Base-by-base conservation (phyloP, 208 protist genomes). In the Jaenimonas drosophilae region DNA sequence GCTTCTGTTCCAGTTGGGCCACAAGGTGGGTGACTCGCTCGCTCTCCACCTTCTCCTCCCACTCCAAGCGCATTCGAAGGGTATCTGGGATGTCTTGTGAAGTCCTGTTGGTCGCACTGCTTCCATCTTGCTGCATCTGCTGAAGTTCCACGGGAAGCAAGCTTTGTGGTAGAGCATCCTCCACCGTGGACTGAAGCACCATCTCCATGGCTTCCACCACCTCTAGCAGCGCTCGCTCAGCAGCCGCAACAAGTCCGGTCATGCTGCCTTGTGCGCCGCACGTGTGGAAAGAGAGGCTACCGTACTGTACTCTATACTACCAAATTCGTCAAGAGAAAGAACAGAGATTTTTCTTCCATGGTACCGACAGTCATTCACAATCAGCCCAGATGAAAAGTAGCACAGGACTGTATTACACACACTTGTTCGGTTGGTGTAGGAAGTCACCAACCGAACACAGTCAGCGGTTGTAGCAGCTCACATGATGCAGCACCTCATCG, bases 91-190 rank as follows among this genome's bases (percentile, higher is more conserved):
- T 33, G 29, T 48, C 41, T n/a, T n/a, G n/a, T n/a, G n/a, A n/a
- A n/a, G n/a, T n/a, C n/a, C n/a, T n/a, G 6, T 32, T 26, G 17
- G 4, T 33, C 6, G 6, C 33, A 37, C 12, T 28, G 30, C 29
- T 49, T 11, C 37, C 23, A 37, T 39, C 9, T 21, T 29, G 23
- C 36, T 7, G n/a, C 23, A 21, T 36, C 3, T 37, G 11, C 7
- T 12, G 9, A 14, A 7, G 19, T 31, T 48, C 42, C 19, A 28
- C 39, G 11, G 60, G 56, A 37, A 66, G 59, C 5, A 61, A 49
- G 28, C 70, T 88, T 25, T 78, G 57, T 21, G 79, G 85, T n/a
- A 83, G 51, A 0, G 85, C 79, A 41, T 90, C 85, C 29, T 70
- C 65, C 1, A 72, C 39, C 1, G 71, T 53, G 0, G 32, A 48